A percentile compares a stretch with the other conserved stretches of the same genome.
Evolutionary conservation across 2,329 filamentous ascomycete species (phyloP).

Genomic region (Epichloe scottii): DNA sequence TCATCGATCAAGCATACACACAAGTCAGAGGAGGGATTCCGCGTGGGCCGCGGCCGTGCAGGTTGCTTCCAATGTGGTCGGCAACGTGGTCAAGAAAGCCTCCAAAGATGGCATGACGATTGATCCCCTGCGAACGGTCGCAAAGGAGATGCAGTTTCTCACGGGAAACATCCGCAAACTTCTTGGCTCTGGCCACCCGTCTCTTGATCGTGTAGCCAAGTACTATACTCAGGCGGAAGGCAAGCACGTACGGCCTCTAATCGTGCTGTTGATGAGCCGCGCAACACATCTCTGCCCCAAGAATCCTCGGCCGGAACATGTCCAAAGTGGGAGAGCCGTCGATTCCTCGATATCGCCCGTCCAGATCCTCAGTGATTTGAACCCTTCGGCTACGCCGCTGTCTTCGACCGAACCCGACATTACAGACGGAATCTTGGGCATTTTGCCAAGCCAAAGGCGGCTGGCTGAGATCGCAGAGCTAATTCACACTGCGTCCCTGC

Average conservation of each 20-base stretch:
- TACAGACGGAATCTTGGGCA: conserved; percentile 41
- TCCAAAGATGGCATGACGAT: conserved; percentile 58
- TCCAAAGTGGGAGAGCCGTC: conserved; percentile 33
- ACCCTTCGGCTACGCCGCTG: conserved; percentile 46
- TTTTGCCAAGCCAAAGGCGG: conserved; percentile 84
- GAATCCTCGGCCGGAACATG: conserved; percentile 23
- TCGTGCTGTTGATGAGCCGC: conserved; percentile 92
- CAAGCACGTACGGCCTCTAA: conserved; percentile 88
- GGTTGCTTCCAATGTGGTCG: conserved; percentile 58
- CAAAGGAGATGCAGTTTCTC: conserved; percentile 92
- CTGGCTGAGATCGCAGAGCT: conserved; percentile 94
- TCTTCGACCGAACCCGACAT: conserved; percentile 28
- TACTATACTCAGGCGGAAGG: conserved; percentile 97
- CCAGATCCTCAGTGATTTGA: conserved; percentile 61
- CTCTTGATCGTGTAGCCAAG: conserved; percentile 87
- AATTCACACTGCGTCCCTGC: conserved; percentile 89
- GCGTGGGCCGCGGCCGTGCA: conserved; percentile 65
- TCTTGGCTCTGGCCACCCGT: conserved; percentile 88
- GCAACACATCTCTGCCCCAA: conserved; percentile 74
- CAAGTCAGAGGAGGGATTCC: conserved; percentile 37
- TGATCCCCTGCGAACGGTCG: conserved; percentile 80
- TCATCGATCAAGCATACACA: conserved; percentile 27
- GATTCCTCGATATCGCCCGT: conserved; percentile 43
- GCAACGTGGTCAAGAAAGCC: conserved; percentile 50
- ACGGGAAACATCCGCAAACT: conserved; percentile 88